These are phyloP conservation scores for Erythrobasidium hasegawianum DNA, from an alignment of 1,284 basidiomycete species.

Conservation along the genomic window DNA sequence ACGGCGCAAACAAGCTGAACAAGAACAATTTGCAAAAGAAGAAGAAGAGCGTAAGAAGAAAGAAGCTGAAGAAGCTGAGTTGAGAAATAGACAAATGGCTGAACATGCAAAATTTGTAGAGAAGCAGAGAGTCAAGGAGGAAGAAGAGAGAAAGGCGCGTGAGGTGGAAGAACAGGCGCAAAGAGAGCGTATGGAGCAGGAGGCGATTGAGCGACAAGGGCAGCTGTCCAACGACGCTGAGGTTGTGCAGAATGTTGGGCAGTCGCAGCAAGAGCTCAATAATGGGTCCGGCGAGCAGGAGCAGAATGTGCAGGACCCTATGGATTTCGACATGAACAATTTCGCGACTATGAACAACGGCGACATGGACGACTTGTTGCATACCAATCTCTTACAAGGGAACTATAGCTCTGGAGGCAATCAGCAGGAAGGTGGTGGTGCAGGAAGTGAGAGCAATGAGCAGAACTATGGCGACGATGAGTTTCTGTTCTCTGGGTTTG, in stretches of 20 bases:
- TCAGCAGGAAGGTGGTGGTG: background rate
- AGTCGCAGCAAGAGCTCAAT: background rate
- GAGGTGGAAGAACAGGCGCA: conserved; percentile 2
- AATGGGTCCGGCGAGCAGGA: conserved; percentile 1
- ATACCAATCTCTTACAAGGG: too few relatives aligned
- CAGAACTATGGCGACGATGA: background rate
- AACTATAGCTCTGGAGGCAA: too few relatives aligned
- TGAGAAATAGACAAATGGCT: background rate
- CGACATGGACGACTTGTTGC: too few relatives aligned
- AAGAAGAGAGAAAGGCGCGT: conserved; percentile 16
- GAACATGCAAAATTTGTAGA: background rate
- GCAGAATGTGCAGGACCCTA: background rate
- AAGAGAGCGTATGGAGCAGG: conserved; percentile 7
- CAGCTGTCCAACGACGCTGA: too few relatives aligned
- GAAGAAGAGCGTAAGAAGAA: conserved; percentile 29
- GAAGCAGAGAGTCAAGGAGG: conserved; percentile 1
- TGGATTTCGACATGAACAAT: too few relatives aligned
- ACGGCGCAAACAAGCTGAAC: conserved; percentile 11
- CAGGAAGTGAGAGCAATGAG: background rate
- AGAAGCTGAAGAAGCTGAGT: conserved; percentile 10
- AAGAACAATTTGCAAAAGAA: conserved; percentile 18
- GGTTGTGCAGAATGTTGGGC: too few relatives aligned
- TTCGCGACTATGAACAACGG: too few relatives aligned
- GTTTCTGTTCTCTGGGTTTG: background rate
- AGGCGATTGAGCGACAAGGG: too few relatives aligned